phyloP scores from a whole-genome alignment of 176 grass and related monocot species.

The Paspalum vaginatum region DNA sequence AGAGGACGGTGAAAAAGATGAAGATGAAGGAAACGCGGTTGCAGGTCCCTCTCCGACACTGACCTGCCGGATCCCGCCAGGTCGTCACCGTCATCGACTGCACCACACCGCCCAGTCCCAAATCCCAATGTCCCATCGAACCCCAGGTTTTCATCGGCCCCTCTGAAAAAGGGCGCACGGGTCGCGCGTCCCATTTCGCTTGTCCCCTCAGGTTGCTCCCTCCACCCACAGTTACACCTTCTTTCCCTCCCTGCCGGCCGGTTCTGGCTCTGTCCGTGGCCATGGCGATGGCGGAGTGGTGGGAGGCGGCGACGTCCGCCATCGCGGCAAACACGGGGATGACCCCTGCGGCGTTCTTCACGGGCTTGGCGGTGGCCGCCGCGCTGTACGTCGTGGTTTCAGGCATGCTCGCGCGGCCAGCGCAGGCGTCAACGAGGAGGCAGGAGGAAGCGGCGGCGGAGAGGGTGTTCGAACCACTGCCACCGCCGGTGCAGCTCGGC shows the following conservation, averaged over 20 bases:
- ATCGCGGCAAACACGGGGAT: slow-evolving; percentile 55
- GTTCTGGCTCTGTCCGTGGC: slow-evolving; percentile 5
- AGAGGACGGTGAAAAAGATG: not conserved
- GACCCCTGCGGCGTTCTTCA: slow-evolving; percentile 52
- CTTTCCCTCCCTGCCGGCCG: not conserved
- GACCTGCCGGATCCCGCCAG: slow-evolving; percentile 21
- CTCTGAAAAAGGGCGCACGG: not conserved
- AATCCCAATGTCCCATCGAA: slow-evolving; percentile 6
- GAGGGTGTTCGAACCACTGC: slow-evolving; percentile 37
- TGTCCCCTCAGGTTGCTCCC: not conserved
- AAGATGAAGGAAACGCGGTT: not conserved
- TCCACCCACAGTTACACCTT: not conserved
- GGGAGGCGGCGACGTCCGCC: slow-evolving; percentile 32
- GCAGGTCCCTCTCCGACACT: slow-evolving; percentile 10
- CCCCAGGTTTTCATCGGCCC: not conserved
- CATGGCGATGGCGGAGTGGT: slow-evolving; percentile 41
- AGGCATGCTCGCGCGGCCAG: slow-evolving; percentile 4
- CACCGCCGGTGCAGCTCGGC: slow-evolving; percentile 55
- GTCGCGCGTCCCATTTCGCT: slow-evolving; percentile 28
- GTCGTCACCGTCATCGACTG: not conserved
- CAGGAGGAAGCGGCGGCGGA: not conserved
- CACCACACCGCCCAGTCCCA: not conserved
- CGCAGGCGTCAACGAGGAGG: not conserved
- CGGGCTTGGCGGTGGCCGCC: slow-evolving; percentile 42
- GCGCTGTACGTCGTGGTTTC: slow-evolving; percentile 48